Evolutionary conservation across 2,329 filamentous ascomycete species (phyloP).

Genomic region (Ophiostoma australiae): DNA sequence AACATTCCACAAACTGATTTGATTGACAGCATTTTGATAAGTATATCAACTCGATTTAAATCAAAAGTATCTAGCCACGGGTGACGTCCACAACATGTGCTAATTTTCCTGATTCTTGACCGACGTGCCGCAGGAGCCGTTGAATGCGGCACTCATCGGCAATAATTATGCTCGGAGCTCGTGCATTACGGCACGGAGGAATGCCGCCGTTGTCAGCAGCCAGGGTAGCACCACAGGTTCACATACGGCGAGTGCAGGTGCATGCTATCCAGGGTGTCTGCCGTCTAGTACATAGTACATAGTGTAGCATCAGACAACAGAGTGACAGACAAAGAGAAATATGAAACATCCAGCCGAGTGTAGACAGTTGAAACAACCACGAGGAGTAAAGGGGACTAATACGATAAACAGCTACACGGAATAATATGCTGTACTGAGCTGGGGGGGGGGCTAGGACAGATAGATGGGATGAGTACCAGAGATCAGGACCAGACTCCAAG

Average conservation of each 20-base stretch:
- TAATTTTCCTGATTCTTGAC: background rate
- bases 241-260: background rate
- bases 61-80: no score
- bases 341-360: background rate
- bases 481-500: background rate
- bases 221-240: background rate
- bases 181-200: background rate
- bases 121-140: slow-evolving; percentile 2
- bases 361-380: background rate
- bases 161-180: background rate
- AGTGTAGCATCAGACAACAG: background rate
- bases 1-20: no score
- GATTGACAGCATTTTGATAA: no score
- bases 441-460: background rate
- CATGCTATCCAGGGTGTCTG: no score
- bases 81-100: no score
- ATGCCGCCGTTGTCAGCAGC: background rate
- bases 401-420: no score
- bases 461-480: background rate
- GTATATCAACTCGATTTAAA: no score
- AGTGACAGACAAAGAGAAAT: background rate
- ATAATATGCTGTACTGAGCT: no score
- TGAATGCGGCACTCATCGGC: slow-evolving; percentile 3
- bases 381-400: background rate
- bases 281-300: no score